These are phyloP conservation scores for Capsicum chinense DNA, from an alignment of 257 asterid species.

Conservation along the genomic window DNA sequence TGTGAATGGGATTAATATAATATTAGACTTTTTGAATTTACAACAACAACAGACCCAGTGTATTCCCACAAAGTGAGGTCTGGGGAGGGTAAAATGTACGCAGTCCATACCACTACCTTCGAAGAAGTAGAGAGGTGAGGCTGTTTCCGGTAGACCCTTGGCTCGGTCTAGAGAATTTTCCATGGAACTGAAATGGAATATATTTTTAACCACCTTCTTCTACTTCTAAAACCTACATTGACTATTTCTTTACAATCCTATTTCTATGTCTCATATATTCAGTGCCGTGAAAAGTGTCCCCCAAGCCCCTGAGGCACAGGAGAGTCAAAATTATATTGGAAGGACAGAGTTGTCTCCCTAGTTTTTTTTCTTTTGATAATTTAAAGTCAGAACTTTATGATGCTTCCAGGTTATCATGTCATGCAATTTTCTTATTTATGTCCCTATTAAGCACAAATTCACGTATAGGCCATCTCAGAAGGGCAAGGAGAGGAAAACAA, in stretches of 20 bases:
- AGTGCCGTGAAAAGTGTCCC: background rate
- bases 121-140: no score
- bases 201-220: background rate
- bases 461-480: background rate
- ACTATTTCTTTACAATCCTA: background rate
- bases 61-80: no score
- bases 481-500: background rate
- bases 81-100: no score
- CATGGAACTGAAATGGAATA: background rate
- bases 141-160: no score
- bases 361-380: background rate
- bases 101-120: no score
- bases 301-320: background rate
- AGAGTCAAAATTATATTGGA: background rate
- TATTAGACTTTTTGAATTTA: no score
- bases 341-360: background rate
- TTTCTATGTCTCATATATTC: background rate
- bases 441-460: background rate
- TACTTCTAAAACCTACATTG: background rate
- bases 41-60: no score
- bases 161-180: background rate
- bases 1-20: no score
- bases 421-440: no score
- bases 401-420: background rate
- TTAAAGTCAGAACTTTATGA: background rate